Conservation (phyloP, 306 rosid genomes). For the Cucurbita maxima region DNA sequence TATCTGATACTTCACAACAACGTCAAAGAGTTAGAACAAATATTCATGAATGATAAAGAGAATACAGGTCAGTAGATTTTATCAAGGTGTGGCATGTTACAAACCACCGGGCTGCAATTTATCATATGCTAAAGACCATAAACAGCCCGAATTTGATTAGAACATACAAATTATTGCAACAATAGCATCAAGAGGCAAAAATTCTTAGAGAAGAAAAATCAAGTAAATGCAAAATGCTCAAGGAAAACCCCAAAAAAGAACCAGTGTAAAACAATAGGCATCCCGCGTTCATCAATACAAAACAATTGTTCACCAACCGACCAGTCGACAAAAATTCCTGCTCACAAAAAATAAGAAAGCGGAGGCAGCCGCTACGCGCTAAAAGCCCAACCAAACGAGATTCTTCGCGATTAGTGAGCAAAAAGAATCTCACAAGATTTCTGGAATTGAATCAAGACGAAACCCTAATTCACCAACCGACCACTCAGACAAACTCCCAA, state of each 20-base stretch:
- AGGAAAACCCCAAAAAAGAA: neutral
- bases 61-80: neutral
- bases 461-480: neutral
- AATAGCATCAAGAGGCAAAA: neutral
- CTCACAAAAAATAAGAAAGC: neutral
- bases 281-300: neutral
- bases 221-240: neutral
- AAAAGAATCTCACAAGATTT: neutral
- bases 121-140: neutral
- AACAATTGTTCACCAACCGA: neutral
- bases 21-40: neutral
- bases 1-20: slow-evolving; percentile 22
- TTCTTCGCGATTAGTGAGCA: neutral
- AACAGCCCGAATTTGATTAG: neutral
- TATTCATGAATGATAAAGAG: neutral
- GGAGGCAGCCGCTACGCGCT: neutral
- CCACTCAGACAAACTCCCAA: neutral
- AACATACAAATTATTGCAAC: neutral
- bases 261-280: neutral
- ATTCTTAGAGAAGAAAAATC: neutral
- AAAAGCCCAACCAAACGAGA: neutral
- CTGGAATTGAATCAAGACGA: neutral
- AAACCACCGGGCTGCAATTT: neutral
- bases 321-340: neutral
- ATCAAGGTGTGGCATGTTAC: neutral